Evolutionary conservation across 164 flowering plant species (phyloP).

Genomic region (Magnolia changhungtana): DNA sequence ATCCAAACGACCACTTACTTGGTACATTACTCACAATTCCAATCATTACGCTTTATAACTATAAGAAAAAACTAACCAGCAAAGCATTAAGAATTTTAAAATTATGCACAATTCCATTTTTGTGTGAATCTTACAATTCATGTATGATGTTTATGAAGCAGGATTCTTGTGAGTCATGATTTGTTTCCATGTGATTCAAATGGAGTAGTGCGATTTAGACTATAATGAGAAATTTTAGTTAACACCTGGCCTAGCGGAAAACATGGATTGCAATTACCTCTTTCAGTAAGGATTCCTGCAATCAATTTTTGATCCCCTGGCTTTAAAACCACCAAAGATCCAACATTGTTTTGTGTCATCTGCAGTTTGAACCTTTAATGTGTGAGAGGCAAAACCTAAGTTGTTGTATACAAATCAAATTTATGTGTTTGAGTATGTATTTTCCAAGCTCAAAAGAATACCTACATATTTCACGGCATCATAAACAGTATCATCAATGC

Average conservation of each 20-base stretch:
- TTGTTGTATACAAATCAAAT: neutral
- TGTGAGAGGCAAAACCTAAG: neutral
- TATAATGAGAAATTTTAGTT: neutral
- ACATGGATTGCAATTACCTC: conserved; percentile 43
- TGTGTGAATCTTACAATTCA: too few species aligned
- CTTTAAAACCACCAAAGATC: conserved; percentile 75
- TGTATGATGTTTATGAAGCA: too few species aligned
- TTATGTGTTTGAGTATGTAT: neutral
- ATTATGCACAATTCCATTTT: too few species aligned
- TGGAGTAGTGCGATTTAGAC: neutral
- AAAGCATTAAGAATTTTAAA: too few species aligned
- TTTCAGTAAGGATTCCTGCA: conserved; percentile 84
- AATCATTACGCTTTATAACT: too few species aligned
- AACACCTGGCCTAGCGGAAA: neutral
- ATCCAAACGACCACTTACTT: too few species aligned
- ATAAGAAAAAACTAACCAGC: too few species aligned
- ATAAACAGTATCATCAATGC: conserved; percentile 51
- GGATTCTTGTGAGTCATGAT: neutral
- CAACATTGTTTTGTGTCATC: conserved; percentile 78
- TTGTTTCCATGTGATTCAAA: neutral
- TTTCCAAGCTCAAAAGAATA: conserved; percentile 7
- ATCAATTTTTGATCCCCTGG: conserved; percentile 61
- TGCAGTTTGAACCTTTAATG: conserved; percentile 22
- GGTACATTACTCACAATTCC: too few species aligned
- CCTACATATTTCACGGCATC: conserved; percentile 68